phyloP scores from a whole-genome alignment of 2,329 filamentous ascomycete genomes.

The Orbilia javanica region DNA sequence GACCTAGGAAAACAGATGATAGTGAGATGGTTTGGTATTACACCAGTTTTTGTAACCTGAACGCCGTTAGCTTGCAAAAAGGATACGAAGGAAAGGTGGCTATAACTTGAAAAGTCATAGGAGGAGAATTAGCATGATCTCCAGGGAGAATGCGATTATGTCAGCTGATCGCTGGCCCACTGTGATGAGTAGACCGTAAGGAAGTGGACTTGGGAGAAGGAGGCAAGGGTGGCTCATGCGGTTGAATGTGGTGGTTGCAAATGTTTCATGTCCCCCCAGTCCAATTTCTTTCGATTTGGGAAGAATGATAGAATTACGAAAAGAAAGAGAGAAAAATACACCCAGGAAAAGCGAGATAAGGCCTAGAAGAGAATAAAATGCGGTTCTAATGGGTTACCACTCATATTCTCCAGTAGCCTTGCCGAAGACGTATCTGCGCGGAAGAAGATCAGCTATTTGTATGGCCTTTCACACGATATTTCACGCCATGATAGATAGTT shows the following conservation, averaged over 20 bases:
- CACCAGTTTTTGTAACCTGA: slow-evolving; percentile 25
- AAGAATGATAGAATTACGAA: not conserved
- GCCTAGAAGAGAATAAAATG: not conserved
- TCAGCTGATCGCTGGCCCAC: slow-evolving; percentile 13
- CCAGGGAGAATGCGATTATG: not conserved
- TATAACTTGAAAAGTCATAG: not conserved
- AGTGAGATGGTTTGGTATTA: slow-evolving; percentile 39
- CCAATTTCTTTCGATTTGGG: slow-evolving; percentile 6
- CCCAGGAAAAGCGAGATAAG: slow-evolving; percentile 6
- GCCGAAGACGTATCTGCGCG: slow-evolving; percentile 85
- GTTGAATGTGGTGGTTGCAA: not conserved
- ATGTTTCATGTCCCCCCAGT: slow-evolving; percentile 26
- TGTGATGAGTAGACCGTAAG: not conserved
- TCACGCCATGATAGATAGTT: not conserved
- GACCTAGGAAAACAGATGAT: slow-evolving; percentile 5
- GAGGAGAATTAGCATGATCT: not conserved
- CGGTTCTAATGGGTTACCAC: slow-evolving; percentile 73
- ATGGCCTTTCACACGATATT: not conserved
- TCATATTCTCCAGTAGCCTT: slow-evolving; percentile 98
- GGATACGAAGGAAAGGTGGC: not conserved
- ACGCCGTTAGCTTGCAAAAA: slow-evolving; percentile 20
- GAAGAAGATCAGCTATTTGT: slow-evolving; percentile 61
- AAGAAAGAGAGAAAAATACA: not conserved
- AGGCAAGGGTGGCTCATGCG: not conserved
- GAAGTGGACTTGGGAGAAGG: not conserved